These are phyloP conservation scores for Saccharomycopsis capsularis DNA, from an alignment of 805 yeast genomes.

Conservation along the genomic window DNA sequence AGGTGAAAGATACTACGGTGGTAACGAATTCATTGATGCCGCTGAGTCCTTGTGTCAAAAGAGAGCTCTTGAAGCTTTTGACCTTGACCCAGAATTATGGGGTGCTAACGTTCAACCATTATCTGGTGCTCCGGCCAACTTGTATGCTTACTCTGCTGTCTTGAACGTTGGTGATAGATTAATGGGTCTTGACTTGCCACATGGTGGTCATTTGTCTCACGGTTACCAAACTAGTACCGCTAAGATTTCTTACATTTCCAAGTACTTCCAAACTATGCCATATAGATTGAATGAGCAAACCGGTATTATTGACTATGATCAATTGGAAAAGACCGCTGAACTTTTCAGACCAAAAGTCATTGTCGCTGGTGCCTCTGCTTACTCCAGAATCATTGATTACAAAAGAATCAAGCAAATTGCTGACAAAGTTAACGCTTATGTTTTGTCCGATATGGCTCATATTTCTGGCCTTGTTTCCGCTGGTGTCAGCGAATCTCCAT, in stretches of 20 bases:
- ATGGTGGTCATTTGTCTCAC: conserved; percentile 97
- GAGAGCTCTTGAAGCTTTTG: conserved; percentile 89
- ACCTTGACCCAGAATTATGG: conserved; percentile 76
- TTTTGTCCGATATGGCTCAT: conserved; percentile 97
- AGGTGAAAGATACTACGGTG: conserved; percentile 98
- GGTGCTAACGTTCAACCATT: conserved; percentile 97
- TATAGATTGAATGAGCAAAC: conserved; percentile 89
- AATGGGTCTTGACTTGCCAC: conserved; percentile 98
- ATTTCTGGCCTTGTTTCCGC: conserved; percentile 95
- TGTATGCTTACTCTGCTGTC: conserved; percentile 92
- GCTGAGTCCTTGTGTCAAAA: conserved; percentile 89
- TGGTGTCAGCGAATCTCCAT: conserved; percentile 92
- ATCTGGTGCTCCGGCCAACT: conserved; percentile 96
- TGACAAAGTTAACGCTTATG: conserved; percentile 94
- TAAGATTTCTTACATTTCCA: conserved; percentile 92
- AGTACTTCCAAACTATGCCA: conserved; percentile 98
- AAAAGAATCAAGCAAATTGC: conserved; percentile 95
- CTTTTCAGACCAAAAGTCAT: conserved; percentile 93
- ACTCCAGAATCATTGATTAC: conserved; percentile 94
- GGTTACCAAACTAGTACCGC: conserved; percentile 91
- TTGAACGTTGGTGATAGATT: conserved; percentile 93
- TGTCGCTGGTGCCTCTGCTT: conserved; percentile 98
- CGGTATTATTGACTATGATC: conserved; percentile 94
- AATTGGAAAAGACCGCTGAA: conserved; percentile 82
- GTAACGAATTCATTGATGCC: conserved; percentile 93